Base-by-base conservation (phyloP, 75 land plant species). In the Isoetes taiwanensis region DNA sequence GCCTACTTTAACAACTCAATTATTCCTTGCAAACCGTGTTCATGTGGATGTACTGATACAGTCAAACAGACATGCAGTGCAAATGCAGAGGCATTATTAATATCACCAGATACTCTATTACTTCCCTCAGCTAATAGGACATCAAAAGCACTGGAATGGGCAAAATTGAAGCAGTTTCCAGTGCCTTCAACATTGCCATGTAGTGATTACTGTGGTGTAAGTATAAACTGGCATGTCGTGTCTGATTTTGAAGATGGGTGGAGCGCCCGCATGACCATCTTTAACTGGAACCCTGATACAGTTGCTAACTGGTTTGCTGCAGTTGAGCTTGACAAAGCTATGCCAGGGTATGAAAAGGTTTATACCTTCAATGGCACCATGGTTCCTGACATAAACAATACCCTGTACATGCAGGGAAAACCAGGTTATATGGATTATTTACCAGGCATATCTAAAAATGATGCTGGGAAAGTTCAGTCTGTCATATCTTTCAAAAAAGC, bases 171-270 rank as follows among this genome's bases (percentile, higher is more conserved):
- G 17, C 78, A 80, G 41, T 21, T 1, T 12, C 32, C 63, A 1
- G 26, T 81, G 8, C 85, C 95, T 0, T 31, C 38, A 3, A 65
- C 66, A 1, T 23, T 83, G 4, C 95, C 97, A 0, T 91, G 97
- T 56, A 66, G 67, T 1, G 95, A 87, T 55, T 69, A 91, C 54
- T 91, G 97, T 57, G 85, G 85, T 0, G 95, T 91, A 4, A 83
- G 82, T 62, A 66, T 91, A 32, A 91, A 91, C 64, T 91, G 97
- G 97, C 97, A 91, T 43, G 28, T 91, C 29, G 46, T 58, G 29
- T 58, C 89, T 0, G 84, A 91, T 57, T 91, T 70, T 69, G 56
- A 59, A 2, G 59, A 64, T 1, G 95, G 95, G 12, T 91, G 97
- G 97, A 81, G 77, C 5, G 85, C 94, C 0, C 46, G 95, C 16